Conservation (phyloP, 192 early-diverging fungal genomes). For the Gorgonomyces haynaldii region DNA sequence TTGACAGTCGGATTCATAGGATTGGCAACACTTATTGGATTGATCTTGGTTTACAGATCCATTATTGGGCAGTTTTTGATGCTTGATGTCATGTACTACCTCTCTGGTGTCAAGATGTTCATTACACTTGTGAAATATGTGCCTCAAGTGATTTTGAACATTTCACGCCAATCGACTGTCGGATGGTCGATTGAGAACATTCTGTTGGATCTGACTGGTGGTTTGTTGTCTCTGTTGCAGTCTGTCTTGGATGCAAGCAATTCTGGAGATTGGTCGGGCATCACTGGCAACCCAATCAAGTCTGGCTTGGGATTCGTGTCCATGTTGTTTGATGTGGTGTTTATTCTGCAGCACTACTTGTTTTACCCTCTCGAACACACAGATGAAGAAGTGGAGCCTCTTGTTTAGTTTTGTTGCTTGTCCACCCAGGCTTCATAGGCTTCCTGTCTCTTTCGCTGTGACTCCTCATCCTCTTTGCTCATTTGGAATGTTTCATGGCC, state of each 20-base stretch:
- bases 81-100: constrained; percentile 59
- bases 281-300: constrained; percentile 36
- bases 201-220: constrained; percentile 77
- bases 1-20: background rate
- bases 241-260: constrained; percentile 59
- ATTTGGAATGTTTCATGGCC: constrained; percentile 71
- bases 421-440: constrained; percentile 88
- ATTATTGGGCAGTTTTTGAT: constrained; percentile 10
- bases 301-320: constrained; percentile 65
- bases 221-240: constrained; percentile 62
- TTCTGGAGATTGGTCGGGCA: constrained; percentile 48
- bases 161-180: constrained; percentile 56
- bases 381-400: constrained; percentile 1
- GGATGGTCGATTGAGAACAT: constrained; percentile 90
- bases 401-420: constrained; percentile 14
- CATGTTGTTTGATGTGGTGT: constrained; percentile 71
- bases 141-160: constrained; percentile 62
- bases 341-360: constrained; percentile 74
- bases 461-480: constrained; percentile 48
- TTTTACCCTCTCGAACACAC: constrained; percentile 33
- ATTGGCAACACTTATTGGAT: background rate
- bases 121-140: constrained; percentile 64
- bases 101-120: constrained; percentile 67
- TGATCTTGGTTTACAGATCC: background rate
- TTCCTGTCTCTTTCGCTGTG: constrained; percentile 64